These are phyloP conservation scores for carrot (Daucus carota) DNA, from an alignment of 129 eudicot species.

Conservation along the genomic window DH1_v3.0 NC_030386.2:24230501-24231000, in stretches of 20 bases:
- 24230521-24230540: conserved; percentile 92
- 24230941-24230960: conserved; percentile 86
- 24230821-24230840: conserved; percentile 72
- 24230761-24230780: conserved; percentile 86
- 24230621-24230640: conserved; percentile 74
- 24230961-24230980: conserved; percentile 65
- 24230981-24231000: conserved; percentile 85
- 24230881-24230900: conserved; percentile 83
- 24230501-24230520: conserved; percentile 46
- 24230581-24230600: conserved; percentile 66
- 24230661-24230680: conserved; percentile 67
- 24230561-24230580: conserved; percentile 54
- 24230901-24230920: conserved; percentile 69
- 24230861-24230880: conserved; percentile 59
- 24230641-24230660: conserved; percentile 83
- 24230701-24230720: conserved; percentile 67
- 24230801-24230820: conserved; percentile 79
- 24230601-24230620: conserved; percentile 63
- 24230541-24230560: conserved; percentile 75
- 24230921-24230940: conserved; percentile 53
- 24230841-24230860: conserved; percentile 52
- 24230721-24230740: conserved; percentile 80
- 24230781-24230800: conserved; percentile 56
- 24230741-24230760: conserved; percentile 88
- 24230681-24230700: conserved; percentile 72